Base-by-base conservation (phyloP, 306 rosid genomes). In the Pachyrhizus erosus region DNA sequence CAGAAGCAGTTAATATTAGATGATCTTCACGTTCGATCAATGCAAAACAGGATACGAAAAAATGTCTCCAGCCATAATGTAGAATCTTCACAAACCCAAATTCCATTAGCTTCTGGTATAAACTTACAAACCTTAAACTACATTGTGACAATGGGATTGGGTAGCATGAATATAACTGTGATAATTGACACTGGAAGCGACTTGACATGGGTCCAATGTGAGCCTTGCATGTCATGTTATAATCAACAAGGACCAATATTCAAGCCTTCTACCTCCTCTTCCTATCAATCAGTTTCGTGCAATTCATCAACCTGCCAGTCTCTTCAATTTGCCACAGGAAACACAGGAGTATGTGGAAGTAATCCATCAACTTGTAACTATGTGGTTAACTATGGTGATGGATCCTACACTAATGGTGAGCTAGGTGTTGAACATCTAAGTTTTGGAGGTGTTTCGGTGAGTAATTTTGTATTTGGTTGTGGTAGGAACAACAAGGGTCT, bases 181-280 rank as follows among this genome's bases (percentile, higher is more conserved):
- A 88, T 91, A 48, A 94, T 95, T 43, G 98, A 95, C 88, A 93
- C 98, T 2, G 99, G 98, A 84, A 95, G 99, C 62, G 98, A 93
- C 65, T 79, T 95, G 49, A 91, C 96, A 31, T 93, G 97, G 97
- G 88, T 93, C 73, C 97, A 95, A 77, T 95, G 98, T 86, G 82
- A 80, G 31, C 99, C 99, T 11, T 93, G 99, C 89, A 80, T 77
- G 73, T 58, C 84, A 33, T 95, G 99, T 73, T 95, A 93, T 48
- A 79, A 81, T 80, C 98, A 93, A 80, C 91, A 81, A 73, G 96
- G 91, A 58, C 91, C 98, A 52, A 80, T 91, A 5, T 91, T 91
- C 84, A 76, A 86, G 54, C 97, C 99, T 68, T 90, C 89, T 1
- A 51, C 31, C 5, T 95, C 99, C 42, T 20, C 86, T 67, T 87